Evolutionary conservation across 1,284 basidiomycete genomes (phyloP).

Genomic region (Cerrena zonata): DNA sequence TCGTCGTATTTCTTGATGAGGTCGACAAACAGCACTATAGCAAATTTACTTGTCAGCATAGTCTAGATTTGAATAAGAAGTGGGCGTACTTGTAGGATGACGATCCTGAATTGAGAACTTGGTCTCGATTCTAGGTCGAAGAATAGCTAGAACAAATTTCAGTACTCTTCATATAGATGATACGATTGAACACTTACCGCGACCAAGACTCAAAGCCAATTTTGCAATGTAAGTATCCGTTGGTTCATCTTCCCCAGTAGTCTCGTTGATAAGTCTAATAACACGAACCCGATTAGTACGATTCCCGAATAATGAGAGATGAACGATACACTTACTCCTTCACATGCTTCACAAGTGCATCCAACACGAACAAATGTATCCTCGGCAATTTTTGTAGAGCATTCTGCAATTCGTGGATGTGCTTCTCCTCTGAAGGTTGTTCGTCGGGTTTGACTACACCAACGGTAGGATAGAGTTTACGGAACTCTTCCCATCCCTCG

Average conservation of each 20-base stretch:
- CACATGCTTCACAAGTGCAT: slow-evolving; percentile 75
- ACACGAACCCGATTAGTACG: background rate
- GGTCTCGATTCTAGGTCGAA: slow-evolving; percentile 79
- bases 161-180: background rate
- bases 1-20: slow-evolving; percentile 71
- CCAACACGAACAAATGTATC: slow-evolving; percentile 78
- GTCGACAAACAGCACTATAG: slow-evolving; percentile 73
- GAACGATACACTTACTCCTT: slow-evolving; percentile 50
- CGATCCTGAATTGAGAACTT: slow-evolving; percentile 82
- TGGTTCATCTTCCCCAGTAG: slow-evolving; percentile 51
- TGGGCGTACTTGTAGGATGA: slow-evolving; percentile 63
- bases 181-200: slow-evolving; percentile 51
- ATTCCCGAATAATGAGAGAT: background rate
- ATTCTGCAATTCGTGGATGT: slow-evolving; percentile 61
- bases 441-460: slow-evolving; percentile 53
- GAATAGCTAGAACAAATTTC: slow-evolving; percentile 47
- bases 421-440: slow-evolving; percentile 49
- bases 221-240: slow-evolving; percentile 80
- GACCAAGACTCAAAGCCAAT: slow-evolving; percentile 78
- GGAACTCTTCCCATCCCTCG: slow-evolving; percentile 87
- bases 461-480: slow-evolving; percentile 75
- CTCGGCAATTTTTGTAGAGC: slow-evolving; percentile 73
- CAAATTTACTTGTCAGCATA: background rate
- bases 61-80: background rate
- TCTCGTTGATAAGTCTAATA: slow-evolving; percentile 62